Base-by-base conservation (phyloP, 2,329 filamentous ascomycete genomes). In the Incumbomyces lentus region DNA sequence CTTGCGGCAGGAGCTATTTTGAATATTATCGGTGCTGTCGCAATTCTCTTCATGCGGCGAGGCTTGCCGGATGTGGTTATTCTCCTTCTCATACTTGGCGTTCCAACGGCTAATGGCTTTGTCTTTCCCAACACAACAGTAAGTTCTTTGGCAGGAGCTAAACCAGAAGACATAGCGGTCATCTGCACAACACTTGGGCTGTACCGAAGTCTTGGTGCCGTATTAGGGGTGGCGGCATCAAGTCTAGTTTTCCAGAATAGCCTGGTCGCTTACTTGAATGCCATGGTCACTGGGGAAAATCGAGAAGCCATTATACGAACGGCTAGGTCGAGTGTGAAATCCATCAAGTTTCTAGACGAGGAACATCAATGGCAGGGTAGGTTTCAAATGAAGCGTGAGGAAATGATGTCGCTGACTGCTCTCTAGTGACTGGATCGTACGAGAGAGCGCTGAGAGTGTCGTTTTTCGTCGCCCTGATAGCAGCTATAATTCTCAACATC, bases 141-240 rank as follows among this genome's bases (percentile, higher is more conserved):
- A 8, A 26, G 22, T 26, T 61, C 67, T 10, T 60, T 71, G 3
- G 64, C 67, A 1, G 63, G 64, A 10, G 68, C 65, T 39, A 59
- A 60, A 3, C 62, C 67, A 49, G 64, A 64, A 30, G 68, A 71
- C 10, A 67, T 70, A 49, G 68, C 68, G 0, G 67, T 69, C 16
- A 66, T 69, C 56, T 51, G 48, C 4, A 54, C 49, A 8, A 55
- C 55, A 6, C 39, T 55, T 2, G 52, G 49, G 7, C 52, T 57
- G 2, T 39, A 52, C 18, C 48, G 55, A 35, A 52, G 43, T 32
- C 38, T 57, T 12, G 53, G 55, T 16, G 40, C 49, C 12, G 50
- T 57, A 26, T 38, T 54, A 19, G 55, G 55, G 13, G 55, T 57
- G 11, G 53, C 55, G 6, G 36, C 55, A 26, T 51, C 48, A 18